Evolutionary conservation across 1,139 yeast genomes (phyloP).

Genomic region (Pichiaceae sp.): DNA sequence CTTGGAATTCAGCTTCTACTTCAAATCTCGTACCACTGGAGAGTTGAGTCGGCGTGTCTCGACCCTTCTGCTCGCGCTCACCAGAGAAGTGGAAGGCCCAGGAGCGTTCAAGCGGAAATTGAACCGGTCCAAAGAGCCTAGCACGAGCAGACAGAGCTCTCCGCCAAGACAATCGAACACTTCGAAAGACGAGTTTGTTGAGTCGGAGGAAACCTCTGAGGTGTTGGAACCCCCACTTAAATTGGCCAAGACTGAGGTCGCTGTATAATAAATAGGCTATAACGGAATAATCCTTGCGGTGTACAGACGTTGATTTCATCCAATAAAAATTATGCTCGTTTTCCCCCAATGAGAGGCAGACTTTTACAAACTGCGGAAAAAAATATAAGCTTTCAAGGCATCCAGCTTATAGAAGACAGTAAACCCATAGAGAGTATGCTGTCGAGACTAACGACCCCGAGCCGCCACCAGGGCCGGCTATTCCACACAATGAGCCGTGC

Average conservation of each 20-base stretch:
- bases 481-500: slow-evolving; percentile 4
- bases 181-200: slow-evolving; percentile 1
- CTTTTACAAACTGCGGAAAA: too few relatives aligned
- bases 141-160: neutral
- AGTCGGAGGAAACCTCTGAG: slow-evolving; percentile 17
- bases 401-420: too few relatives aligned
- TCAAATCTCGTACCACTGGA: slow-evolving; percentile 74
- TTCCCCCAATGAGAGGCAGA: too few relatives aligned
- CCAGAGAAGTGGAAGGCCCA: slow-evolving; percentile 73
- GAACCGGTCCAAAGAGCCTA: slow-evolving; percentile 6
- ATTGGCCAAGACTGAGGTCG: neutral
- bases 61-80: slow-evolving; percentile 68
- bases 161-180: slow-evolving; percentile 5
- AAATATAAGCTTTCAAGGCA: too few relatives aligned
- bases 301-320: neutral
- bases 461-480: slow-evolving; percentile 1
- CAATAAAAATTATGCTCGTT: too few relatives aligned
- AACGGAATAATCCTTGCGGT: neutral
- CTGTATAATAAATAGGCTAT: neutral
- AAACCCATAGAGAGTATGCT: neutral
- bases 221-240: neutral
- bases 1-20: slow-evolving; percentile 86
- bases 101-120: slow-evolving; percentile 34
- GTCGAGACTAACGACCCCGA: neutral
- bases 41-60: slow-evolving; percentile 78